phyloP scores from a whole-genome alignment of 2,329 filamentous ascomycete species.

The Penicillium sp. region DNA sequence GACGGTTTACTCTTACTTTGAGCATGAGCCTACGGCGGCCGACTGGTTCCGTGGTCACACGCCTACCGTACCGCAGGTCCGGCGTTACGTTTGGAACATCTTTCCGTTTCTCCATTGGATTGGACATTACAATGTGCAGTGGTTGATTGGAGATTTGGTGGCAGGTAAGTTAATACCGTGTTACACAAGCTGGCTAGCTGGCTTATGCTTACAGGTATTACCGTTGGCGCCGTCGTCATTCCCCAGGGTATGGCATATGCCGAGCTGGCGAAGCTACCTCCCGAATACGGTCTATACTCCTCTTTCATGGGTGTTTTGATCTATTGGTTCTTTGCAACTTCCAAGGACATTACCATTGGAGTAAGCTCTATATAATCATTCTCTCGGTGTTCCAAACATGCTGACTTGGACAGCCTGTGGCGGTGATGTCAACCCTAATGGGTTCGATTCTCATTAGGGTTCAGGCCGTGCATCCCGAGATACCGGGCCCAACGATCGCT shows the following conservation, averaged over 20 bases:
- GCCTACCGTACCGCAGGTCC: slow-evolving; percentile 58
- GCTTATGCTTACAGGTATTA: slow-evolving; percentile 44
- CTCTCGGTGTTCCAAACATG: not conserved
- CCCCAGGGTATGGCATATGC: slow-evolving; percentile 96
- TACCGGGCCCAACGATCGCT: slow-evolving; percentile 67
- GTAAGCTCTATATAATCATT: slow-evolving; percentile 50
- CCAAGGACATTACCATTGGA: slow-evolving; percentile 94
- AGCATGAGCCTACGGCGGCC: slow-evolving; percentile 70
- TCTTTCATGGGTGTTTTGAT: slow-evolving; percentile 91
- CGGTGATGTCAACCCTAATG: slow-evolving; percentile 85
- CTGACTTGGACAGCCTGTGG: slow-evolving; percentile 67
- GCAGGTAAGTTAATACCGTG: slow-evolving; percentile 49
- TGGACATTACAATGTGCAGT: slow-evolving; percentile 77
- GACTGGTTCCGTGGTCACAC: slow-evolving; percentile 69
- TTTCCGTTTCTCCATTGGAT: slow-evolving; percentile 90
- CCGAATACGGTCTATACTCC: slow-evolving; percentile 84
- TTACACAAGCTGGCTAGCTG: no score
- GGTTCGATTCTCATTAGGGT: slow-evolving; percentile 75
- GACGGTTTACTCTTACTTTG: slow-evolving; percentile 59
- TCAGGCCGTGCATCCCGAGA: slow-evolving; percentile 52
- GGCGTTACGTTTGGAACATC: slow-evolving; percentile 65
- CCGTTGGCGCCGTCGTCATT: slow-evolving; percentile 75
- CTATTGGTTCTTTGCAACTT: slow-evolving; percentile 96
- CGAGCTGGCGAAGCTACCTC: slow-evolving; percentile 71
- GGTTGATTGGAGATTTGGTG: slow-evolving; percentile 83